These are phyloP conservation scores for Chamaecrista fasciculata DNA, from an alignment of 306 rosid species.

Conservation along the genomic window DNA sequence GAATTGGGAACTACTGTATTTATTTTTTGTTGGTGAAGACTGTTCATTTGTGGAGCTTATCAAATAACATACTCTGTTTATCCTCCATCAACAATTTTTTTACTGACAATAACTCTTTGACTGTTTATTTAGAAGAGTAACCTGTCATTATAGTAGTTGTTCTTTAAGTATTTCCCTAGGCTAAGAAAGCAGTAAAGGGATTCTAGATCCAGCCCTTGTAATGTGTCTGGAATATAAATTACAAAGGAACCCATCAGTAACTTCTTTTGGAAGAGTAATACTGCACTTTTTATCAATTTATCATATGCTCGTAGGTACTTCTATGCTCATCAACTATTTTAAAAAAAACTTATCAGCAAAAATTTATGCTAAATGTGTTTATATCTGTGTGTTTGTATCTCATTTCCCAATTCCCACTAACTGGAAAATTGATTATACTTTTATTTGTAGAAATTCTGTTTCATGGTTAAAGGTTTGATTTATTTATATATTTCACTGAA, in stretches of 20 bases:
- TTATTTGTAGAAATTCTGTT: background rate
- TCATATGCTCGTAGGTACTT: slow-evolving; percentile 1
- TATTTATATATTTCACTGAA: slow-evolving; percentile 23
- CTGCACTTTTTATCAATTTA: slow-evolving; percentile 19
- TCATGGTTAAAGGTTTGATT: slow-evolving; percentile 19
- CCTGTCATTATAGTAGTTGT: background rate
- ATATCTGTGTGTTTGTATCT: background rate
- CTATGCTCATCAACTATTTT: slow-evolving; percentile 2
- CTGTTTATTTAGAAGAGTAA: background rate
- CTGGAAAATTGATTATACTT: background rate
- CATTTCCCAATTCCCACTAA: background rate
- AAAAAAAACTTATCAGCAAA: slow-evolving; percentile 5
- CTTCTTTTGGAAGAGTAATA: slow-evolving; percentile 19
- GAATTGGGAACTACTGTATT: background rate
- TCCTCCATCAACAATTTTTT: background rate
- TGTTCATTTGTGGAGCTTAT: background rate
- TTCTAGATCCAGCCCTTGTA: background rate
- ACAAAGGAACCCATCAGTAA: background rate
- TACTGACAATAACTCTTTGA: background rate
- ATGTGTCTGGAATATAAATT: slow-evolving; percentile 15
- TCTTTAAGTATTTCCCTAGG: slow-evolving; percentile 4
- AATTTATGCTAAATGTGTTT: slow-evolving; percentile 11
- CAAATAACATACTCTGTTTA: slow-evolving; percentile 6
- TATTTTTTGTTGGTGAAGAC: background rate
- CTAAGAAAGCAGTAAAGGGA: background rate